Conservation (phyloP, 2,329 filamentous ascomycete genomes). For the Ascochyta clinopodiicola region DNA sequence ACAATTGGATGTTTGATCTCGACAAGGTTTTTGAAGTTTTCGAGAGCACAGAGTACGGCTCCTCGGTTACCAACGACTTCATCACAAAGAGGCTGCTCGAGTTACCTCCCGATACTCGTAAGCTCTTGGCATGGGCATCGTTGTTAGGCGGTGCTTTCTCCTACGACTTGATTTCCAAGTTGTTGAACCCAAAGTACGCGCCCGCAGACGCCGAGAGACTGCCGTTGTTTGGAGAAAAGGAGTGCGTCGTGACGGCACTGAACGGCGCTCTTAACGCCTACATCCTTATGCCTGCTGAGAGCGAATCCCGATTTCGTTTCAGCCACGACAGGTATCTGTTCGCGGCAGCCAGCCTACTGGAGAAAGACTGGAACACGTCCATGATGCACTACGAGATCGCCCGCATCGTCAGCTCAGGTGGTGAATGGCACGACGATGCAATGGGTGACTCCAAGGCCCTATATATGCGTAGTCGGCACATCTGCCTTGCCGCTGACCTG, state of each 20-base stretch:
- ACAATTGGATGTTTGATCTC: conserved; percentile 79
- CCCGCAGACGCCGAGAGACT: conserved; percentile 52
- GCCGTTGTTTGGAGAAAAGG: conserved; percentile 61
- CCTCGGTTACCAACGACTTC: conserved; percentile 82
- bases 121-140: conserved; percentile 85
- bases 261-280: conserved; percentile 81
- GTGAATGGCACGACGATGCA: conserved; percentile 61
- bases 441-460: conserved; percentile 57
- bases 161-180: conserved; percentile 77
- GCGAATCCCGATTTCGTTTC: conserved; percentile 85
- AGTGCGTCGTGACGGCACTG: conserved; percentile 78
- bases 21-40: conserved; percentile 88
- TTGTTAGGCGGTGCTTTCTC: conserved; percentile 83
- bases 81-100: conserved; percentile 79
- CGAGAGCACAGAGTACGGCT: conserved; percentile 76
- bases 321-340: conserved; percentile 86
- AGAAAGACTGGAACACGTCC: conserved; percentile 61
- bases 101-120: conserved; percentile 73
- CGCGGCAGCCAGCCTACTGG: conserved; percentile 67
- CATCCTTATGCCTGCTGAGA: conserved; percentile 80
- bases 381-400: conserved; percentile 90
- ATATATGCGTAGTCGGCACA: conserved; percentile 80
- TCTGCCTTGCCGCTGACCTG: conserved; percentile 77
- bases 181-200: conserved; percentile 74
- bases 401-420: conserved; percentile 78